A percentile compares a stretch with the other conserved stretches of the same genome.
Conservation (phyloP, 768 basidiomycete genomes). For the Leucocoprinus sp. region DNA sequence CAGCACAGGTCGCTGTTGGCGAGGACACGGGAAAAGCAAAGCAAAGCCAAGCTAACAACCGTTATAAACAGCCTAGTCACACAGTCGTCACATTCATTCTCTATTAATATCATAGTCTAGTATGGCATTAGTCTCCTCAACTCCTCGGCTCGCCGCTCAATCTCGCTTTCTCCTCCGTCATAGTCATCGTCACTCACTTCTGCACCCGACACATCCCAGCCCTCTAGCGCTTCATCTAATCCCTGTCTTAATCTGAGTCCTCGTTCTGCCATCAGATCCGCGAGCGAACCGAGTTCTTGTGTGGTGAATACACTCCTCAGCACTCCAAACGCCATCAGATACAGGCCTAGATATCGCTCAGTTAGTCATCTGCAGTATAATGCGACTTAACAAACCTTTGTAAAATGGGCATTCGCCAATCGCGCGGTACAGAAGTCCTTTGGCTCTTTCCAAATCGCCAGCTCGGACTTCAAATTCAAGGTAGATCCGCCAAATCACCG, state of each 20-base stretch:
- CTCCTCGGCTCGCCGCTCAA: constrained; percentile 53
- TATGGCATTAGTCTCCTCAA: constrained; percentile 58
- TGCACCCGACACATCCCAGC: constrained; percentile 25
- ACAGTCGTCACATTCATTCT: constrained; percentile 6
- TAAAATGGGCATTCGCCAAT: constrained; percentile 65
- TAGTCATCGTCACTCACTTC: constrained; percentile 23
- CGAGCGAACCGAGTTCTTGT: constrained; percentile 52
- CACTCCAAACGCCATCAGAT: constrained; percentile 69
- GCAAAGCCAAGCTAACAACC: background rate
- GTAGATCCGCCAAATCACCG: constrained; percentile 64
- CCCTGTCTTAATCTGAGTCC: constrained; percentile 56
- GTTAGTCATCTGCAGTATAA: background rate
- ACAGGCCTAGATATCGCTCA: constrained; percentile 43
- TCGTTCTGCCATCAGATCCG: constrained; percentile 71
- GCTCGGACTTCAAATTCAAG: constrained; percentile 70
- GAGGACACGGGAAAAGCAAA: constrained; percentile 6
- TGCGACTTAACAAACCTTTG: constrained; percentile 50
- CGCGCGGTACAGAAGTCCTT: constrained; percentile 66
- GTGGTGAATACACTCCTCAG: constrained; percentile 54
- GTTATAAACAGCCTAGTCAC: constrained; percentile 21
- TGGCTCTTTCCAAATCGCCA: constrained; percentile 52
- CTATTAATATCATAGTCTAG: constrained; percentile 20
- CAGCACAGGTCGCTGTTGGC: constrained; percentile 13
- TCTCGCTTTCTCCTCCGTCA: constrained; percentile 45
- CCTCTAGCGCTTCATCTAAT: constrained; percentile 47